Evolutionary conservation across 306 rosid species (phyloP).

Genomic region (Medicago lupulina): DNA sequence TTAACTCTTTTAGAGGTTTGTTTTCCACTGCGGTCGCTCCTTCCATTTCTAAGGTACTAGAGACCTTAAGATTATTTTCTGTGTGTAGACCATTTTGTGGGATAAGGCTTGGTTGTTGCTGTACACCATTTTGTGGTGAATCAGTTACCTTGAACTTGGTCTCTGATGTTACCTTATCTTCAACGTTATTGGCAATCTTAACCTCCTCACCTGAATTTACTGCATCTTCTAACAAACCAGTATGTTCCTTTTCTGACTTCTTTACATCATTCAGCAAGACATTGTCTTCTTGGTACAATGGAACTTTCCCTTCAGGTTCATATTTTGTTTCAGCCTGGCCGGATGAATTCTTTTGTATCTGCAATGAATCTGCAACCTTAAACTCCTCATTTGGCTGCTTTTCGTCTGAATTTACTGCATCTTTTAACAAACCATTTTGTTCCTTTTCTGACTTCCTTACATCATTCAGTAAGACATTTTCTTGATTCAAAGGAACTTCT

Average conservation of each 20-base stretch:
- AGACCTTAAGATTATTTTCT: slow-evolving; percentile 28
- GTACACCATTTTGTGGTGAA: slow-evolving; percentile 28
- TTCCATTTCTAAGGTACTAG: slow-evolving; percentile 27
- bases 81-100: slow-evolving; percentile 7
- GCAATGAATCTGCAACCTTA: slow-evolving; percentile 37
- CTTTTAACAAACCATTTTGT: slow-evolving; percentile 27
- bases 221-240: slow-evolving; percentile 38
- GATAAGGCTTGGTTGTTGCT: no score
- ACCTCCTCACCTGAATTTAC: slow-evolving; percentile 41
- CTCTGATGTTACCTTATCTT: slow-evolving; percentile 44
- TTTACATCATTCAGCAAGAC: slow-evolving; percentile 38
- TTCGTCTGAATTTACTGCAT: slow-evolving; percentile 36
- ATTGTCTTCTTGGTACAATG: slow-evolving; percentile 39
- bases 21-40: slow-evolving; percentile 23
- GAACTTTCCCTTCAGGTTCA: slow-evolving; percentile 41
- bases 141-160: slow-evolving; percentile 46
- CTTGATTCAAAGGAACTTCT: slow-evolving; percentile 41
- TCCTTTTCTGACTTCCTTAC: slow-evolving; percentile 42
- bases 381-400: slow-evolving; percentile 58
- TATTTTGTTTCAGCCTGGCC: slow-evolving; percentile 41
- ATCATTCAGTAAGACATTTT: slow-evolving; percentile 35
- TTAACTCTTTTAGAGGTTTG: slow-evolving; percentile 15
- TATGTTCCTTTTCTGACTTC: slow-evolving; percentile 39
- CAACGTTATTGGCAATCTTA: slow-evolving; percentile 1
- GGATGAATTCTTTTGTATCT: slow-evolving; percentile 28